Percentiles rank a stretch among this genome's conserved stretches.
Conservation (phyloP, 306 rosid genomes). For the Castanopsis chinensis region DNA sequence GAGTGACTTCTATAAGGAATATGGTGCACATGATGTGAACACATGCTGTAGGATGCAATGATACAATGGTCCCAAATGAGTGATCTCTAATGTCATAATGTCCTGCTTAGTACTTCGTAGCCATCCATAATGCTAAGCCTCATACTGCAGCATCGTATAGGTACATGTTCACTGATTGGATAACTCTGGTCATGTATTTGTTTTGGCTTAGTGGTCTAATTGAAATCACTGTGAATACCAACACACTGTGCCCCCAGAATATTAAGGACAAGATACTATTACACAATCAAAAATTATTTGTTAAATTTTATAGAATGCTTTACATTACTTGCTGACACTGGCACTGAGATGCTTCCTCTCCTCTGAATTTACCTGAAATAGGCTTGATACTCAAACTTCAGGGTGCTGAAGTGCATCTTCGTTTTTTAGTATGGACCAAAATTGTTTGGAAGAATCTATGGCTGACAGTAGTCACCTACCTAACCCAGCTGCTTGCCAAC, state of each 20-base stretch:
- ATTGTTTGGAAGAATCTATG: slow-evolving; percentile 32
- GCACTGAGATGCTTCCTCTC: slow-evolving; percentile 20
- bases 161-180: not conserved
- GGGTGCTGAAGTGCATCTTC: slow-evolving; percentile 24
- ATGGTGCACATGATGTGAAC: not conserved
- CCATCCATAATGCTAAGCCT: not conserved
- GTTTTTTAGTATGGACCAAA: slow-evolving; percentile 26
- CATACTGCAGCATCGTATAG: not conserved
- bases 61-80: not conserved
- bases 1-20: not conserved
- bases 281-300: not conserved
- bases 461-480: slow-evolving; percentile 29
- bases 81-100: not conserved
- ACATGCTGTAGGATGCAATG: not conserved
- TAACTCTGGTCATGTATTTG: not conserved
- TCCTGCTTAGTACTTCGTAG: not conserved
- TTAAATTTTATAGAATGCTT: not conserved
- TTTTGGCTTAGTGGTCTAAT: not conserved
- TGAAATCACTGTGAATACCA: not conserved
- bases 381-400: slow-evolving; percentile 8
- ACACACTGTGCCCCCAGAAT: not conserved
- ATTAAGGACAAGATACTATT: not conserved
- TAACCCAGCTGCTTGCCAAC: slow-evolving; percentile 5
- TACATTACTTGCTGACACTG: not conserved
- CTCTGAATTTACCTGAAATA: slow-evolving; percentile 21